Evolutionary conservation across 768 basidiomycete species (phyloP).

Genomic region (Lactarius evosmus): DNA sequence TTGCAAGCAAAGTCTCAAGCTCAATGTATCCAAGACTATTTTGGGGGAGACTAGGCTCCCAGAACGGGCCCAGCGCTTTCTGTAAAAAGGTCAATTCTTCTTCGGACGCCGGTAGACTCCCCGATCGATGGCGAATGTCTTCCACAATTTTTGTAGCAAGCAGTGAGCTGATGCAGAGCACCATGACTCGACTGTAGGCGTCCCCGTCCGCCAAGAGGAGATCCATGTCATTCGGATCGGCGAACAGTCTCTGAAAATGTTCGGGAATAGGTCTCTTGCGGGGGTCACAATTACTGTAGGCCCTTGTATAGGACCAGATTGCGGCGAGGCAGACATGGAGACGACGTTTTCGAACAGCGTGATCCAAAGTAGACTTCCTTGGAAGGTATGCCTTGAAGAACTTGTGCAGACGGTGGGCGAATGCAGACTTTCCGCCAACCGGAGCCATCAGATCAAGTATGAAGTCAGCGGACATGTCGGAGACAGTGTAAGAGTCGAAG

Average conservation of each 20-base stretch:
- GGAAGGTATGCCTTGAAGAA: background rate
- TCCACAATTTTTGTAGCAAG: background rate
- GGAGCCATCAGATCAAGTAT: slow-evolving; percentile 6
- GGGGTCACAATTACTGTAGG: background rate
- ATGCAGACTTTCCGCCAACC: background rate
- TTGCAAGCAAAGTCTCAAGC: background rate
- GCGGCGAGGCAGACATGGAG: slow-evolving; percentile 1
- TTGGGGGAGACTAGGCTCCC: background rate
- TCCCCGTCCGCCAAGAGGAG: background rate
- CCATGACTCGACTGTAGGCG: background rate
- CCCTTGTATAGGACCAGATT: background rate
- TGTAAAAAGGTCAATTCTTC: background rate
- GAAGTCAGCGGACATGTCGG: background rate
- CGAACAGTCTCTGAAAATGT: background rate
- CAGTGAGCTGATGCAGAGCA: background rate
- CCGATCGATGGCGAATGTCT: background rate
- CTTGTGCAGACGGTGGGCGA: background rate
- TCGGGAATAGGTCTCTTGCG: background rate
- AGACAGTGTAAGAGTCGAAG: background rate
- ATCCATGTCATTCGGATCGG: background rate
- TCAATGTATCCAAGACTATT: background rate
- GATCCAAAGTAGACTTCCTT: background rate
- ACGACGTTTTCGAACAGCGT: background rate
- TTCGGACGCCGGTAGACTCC: background rate
- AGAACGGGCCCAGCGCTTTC: background rate